These are phyloP conservation scores for Quillaja saponaria DNA, from an alignment of 306 rosid genomes.

Conservation along the genomic window DNA sequence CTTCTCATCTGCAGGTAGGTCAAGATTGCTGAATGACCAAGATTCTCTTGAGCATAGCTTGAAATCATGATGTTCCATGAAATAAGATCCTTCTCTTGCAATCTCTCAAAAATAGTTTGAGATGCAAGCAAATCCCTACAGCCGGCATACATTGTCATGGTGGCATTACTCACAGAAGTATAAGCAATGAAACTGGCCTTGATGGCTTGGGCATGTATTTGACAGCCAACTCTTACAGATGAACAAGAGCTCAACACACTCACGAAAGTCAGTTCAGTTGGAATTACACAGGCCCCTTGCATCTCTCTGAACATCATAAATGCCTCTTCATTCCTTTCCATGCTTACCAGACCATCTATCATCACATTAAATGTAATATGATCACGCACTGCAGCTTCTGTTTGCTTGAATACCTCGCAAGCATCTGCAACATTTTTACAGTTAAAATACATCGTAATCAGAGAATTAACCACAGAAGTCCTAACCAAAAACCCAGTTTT, in stretches of 20 bases:
- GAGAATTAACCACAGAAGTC: conserved; percentile 67
- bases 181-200: conserved; percentile 57
- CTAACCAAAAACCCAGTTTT: conserved; percentile 52
- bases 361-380: conserved; percentile 67
- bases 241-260: conserved; percentile 75
- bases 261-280: conserved; percentile 66
- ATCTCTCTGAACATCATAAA: conserved; percentile 56
- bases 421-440: conserved; percentile 49
- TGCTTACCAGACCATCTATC: conserved; percentile 63
- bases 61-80: conserved; percentile 80
- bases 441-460: conserved; percentile 67
- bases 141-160: conserved; percentile 72
- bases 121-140: conserved; percentile 55
- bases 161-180: conserved; percentile 62
- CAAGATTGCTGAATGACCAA: conserved; percentile 42
- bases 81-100: conserved; percentile 60
- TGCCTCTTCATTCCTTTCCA: conserved; percentile 54
- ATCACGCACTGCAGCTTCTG: conserved; percentile 39
- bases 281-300: conserved; percentile 45
- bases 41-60: conserved; percentile 47
- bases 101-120: conserved; percentile 46
- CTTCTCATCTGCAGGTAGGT: conserved; percentile 57
- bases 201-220: conserved; percentile 56
- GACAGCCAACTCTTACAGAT: conserved; percentile 43
- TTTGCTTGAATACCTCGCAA: conserved; percentile 55